phyloP scores from a whole-genome alignment of 2,329 filamentous ascomycete species.

The Xylaria sp. region DNA sequence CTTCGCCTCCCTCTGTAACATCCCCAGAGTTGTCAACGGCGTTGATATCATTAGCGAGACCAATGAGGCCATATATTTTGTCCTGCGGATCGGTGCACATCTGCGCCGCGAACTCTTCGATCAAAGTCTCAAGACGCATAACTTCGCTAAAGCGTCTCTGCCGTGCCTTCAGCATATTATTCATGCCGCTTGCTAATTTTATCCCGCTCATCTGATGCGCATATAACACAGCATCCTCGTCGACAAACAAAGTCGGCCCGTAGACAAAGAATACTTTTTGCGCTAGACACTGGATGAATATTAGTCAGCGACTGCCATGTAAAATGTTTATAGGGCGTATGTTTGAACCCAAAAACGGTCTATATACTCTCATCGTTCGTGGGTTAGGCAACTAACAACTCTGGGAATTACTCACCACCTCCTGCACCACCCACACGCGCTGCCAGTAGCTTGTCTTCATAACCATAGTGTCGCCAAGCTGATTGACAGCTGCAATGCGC shows the following conservation, averaged over 20 bases:
- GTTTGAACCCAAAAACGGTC: too few species aligned
- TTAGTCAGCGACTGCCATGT: too few species aligned
- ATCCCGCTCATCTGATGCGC: neutral
- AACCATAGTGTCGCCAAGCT: neutral
- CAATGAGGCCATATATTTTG: slow-evolving; percentile 13
- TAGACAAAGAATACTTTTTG: slow-evolving; percentile 10
- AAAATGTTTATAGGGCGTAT: too few species aligned
- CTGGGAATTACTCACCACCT: too few species aligned
- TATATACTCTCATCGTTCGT: too few species aligned
- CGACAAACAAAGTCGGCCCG: slow-evolving; percentile 1
- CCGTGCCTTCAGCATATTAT: neutral
- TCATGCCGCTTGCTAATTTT: neutral
- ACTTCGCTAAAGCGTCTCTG: neutral
- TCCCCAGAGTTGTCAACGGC: neutral
- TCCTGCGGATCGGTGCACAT: slow-evolving; percentile 9
- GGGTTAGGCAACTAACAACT: too few species aligned
- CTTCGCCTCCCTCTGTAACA: neutral
- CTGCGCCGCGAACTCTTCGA: slow-evolving; percentile 11
- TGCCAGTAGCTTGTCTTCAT: slow-evolving; percentile 12
- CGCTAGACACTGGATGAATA: too few species aligned
- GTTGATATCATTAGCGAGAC: slow-evolving; percentile 14
- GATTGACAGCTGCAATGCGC: neutral
- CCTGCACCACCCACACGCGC: slow-evolving; percentile 14
- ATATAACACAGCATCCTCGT: neutral
- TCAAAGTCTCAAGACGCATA: slow-evolving; percentile 14